Evolutionary conservation across 2,329 filamentous ascomycete genomes (phyloP), one percentile per base, ranked within the genome.

Genomic region (Fusarium liriodendri): DNA sequence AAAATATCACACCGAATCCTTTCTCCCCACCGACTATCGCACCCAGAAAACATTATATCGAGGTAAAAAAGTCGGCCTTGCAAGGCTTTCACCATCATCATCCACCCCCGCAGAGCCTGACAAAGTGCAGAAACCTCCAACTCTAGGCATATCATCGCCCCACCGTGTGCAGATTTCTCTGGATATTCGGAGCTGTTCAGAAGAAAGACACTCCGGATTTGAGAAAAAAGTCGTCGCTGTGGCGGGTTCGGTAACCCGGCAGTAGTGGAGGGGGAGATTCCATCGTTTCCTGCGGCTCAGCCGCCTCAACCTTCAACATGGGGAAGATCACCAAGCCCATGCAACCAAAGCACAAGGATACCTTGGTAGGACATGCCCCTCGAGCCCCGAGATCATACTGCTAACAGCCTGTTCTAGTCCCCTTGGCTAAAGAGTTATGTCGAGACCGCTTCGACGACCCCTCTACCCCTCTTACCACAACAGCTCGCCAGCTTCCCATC

Each of bases 361-460:
- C 89, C 33, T 79, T 92, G 87, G 91, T 93, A 85, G 82, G 88
- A 69, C 54, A 32, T 16, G 33, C 45, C 29, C 50, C 29, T 32
- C 29, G 25, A 18, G 6, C 20, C 57, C 52, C 62, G 42, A 35
- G 38, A 61, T 20, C 35, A 73, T 22, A 75, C 76, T 45, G 67
- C 81, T 82, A 69, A 83, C 77, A 14, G 52, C 16, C 38, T 65
- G 42, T 35, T 74, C 57, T 76, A 98, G 94, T 98, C 97, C 83
- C 93, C 95, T 76, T 97, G 94, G 88, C 89, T 98, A 75, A 90
- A 92, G 83, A 89, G 93, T 63, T 98, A 95, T 80, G 92, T 98
- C 79, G 87, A 92, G 78, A 87, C 88, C 76, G 91, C 93, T 59
- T 91, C 91, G 75, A 88, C 89, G 67, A 87, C 89, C 74, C 90